These are phyloP conservation scores for Cercospora canescens DNA, from an alignment of 2,329 filamentous ascomycete genomes.

Conservation along the genomic window DNA sequence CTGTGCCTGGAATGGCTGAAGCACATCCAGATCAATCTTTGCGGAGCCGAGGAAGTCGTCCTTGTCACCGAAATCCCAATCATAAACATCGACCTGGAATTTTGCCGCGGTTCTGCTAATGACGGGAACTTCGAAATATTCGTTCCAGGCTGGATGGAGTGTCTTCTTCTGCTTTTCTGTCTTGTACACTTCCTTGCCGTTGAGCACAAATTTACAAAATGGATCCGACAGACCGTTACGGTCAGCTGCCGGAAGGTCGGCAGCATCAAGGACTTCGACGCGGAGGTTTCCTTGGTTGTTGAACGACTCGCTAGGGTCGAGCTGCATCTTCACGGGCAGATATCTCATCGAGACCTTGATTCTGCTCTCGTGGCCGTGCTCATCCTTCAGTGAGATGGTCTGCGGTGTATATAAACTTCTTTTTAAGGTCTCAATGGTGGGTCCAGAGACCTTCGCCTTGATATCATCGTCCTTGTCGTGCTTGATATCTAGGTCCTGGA, in stretches of 20 bases:
- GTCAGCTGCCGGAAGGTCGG: conserved; percentile 88
- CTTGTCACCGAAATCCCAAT: conserved; percentile 96
- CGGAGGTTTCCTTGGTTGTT: conserved; percentile 97
- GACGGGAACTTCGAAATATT: conserved; percentile 83
- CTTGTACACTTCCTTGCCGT: conserved; percentile 89
- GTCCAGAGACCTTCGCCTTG: conserved; percentile 78
- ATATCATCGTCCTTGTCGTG: conserved; percentile 70
- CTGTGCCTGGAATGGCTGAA: conserved; percentile 82
- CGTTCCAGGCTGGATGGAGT: conserved; percentile 90
- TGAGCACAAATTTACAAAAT: conserved; percentile 91
- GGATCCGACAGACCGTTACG: conserved; percentile 96
- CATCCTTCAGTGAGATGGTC: conserved; percentile 73
- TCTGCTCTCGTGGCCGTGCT: conserved; percentile 72
- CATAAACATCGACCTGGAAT: conserved; percentile 80
- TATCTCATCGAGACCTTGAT: conserved; percentile 93
- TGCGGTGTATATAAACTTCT: conserved; percentile 84
- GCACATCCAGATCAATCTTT: conserved; percentile 70
- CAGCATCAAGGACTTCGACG: conserved; percentile 86
- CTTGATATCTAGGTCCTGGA: conserved; percentile 75
- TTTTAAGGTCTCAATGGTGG: conserved; percentile 83
- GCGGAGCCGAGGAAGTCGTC: conserved; percentile 84
- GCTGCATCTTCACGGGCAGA: conserved; percentile 87
- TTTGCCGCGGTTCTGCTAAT: conserved; percentile 82
- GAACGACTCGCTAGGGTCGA: conserved; percentile 94
- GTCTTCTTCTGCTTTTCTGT: conserved; percentile 97